A percentile compares a stretch with the other conserved stretches of the same genome.
These are phyloP conservation scores for Cenchrus purpureus DNA, from an alignment of 176 grass and related monocot species.

Conservation along the genomic window DNA sequence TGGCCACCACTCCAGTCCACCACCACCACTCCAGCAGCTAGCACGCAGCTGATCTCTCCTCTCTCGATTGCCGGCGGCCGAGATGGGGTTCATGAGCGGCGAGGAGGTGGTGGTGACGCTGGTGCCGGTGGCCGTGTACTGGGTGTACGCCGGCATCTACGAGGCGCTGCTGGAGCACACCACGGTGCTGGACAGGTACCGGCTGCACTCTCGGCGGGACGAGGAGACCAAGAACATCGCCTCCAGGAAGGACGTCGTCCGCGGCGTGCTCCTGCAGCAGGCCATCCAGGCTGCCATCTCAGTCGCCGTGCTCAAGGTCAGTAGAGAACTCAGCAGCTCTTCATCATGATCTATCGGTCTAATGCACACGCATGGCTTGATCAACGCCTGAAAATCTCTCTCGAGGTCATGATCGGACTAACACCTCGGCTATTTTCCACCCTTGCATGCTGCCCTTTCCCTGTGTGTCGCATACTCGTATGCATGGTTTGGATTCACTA, in stretches of 20 bases:
- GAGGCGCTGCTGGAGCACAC: constrained; percentile 47
- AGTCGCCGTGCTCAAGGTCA: constrained; percentile 55
- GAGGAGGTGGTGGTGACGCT: constrained; percentile 53
- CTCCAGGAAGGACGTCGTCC: constrained; percentile 64
- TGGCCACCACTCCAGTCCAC: not conserved
- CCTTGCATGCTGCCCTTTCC: not conserved
- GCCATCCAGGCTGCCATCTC: constrained; percentile 65
- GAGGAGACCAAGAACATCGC: constrained; percentile 75
- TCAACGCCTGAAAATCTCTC: not conserved
- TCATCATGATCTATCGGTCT: not conserved
- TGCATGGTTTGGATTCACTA: too few relatives aligned
- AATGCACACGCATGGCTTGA: not conserved
- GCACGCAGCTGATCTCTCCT: not conserved
- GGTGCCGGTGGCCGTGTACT: constrained; percentile 67
- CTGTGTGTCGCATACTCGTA: not conserved
- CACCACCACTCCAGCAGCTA: not conserved
- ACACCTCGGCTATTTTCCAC: too few relatives aligned
- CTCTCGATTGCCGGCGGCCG: not conserved
- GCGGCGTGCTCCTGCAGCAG: constrained; percentile 79
- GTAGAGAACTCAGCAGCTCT: not conserved
- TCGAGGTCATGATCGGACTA: not conserved
- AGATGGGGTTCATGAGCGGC: constrained; percentile 29
- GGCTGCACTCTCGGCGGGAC: constrained; percentile 73
- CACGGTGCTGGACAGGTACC: constrained; percentile 52
- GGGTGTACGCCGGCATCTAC: constrained; percentile 75